Evolutionary conservation across 164 flowering plant genomes (phyloP).

Genomic region (Vitis rupestris): DNA sequence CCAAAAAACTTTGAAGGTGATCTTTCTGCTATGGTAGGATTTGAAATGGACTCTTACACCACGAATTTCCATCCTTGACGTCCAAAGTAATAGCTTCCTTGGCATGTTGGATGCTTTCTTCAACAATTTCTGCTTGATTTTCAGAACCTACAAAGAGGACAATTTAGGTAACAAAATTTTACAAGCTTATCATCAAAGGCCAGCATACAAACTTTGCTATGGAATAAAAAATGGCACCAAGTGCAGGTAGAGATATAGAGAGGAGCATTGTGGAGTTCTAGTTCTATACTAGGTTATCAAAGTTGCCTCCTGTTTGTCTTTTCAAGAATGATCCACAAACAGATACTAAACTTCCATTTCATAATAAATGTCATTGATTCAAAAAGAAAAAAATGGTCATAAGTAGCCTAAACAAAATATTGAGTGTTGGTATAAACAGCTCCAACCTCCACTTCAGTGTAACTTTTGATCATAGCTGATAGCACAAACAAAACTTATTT

Average conservation of each 20-base stretch:
- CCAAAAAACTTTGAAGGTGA: conserved; percentile 1
- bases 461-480: no score
- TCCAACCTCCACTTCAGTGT: no score
- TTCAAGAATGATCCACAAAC: background rate
- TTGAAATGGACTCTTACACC: conserved; percentile 62
- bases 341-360: no score
- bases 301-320: background rate
- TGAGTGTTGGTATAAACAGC: no score
- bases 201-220: background rate
- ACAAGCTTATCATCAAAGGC: background rate
- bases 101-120: conserved; percentile 85
- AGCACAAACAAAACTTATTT: no score
- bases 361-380: no score
- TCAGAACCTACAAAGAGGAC: conserved; percentile 45
- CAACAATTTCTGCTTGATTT: conserved; percentile 60
- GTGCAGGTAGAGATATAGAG: background rate
- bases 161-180: background rate
- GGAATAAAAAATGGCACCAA: background rate
- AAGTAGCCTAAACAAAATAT: no score
- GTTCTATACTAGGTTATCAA: background rate
- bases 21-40: background rate
- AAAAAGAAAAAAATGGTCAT: no score
- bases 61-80: conserved; percentile 87
- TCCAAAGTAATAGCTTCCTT: conserved; percentile 86
- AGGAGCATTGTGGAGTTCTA: background rate